Conservation (phyloP, 345 rosid genomes). For the Eucalyptus albens region DNA sequence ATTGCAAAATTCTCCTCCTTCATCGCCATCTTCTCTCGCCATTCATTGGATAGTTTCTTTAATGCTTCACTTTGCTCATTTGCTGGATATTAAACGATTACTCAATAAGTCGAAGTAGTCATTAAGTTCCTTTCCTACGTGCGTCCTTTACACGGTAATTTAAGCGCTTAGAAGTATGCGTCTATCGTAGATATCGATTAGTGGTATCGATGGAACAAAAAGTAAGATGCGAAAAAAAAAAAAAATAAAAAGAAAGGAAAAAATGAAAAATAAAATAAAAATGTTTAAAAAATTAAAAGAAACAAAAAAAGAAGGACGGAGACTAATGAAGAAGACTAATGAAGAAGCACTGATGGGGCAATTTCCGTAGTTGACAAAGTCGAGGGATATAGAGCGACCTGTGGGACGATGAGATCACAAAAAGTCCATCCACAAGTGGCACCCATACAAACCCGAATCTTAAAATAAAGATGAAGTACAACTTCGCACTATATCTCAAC, state of each 20-base stretch:
- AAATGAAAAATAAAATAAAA: too few relatives aligned
- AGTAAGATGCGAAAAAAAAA: neutral
- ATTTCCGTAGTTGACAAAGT: neutral
- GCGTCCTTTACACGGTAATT: neutral
- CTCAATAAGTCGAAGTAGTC: neutral
- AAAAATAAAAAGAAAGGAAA: too few relatives aligned
- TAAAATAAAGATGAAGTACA: neutral
- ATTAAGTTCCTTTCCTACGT: neutral
- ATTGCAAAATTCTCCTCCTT: neutral
- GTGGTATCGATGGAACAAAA: neutral
- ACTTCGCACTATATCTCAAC: neutral
- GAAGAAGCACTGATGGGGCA: neutral
- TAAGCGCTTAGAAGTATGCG: neutral
- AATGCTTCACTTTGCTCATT: neutral
- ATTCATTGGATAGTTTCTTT: neutral
- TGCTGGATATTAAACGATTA: neutral
- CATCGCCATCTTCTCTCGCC: neutral
- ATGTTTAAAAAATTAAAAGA: too few relatives aligned
- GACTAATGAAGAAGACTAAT: neutral
- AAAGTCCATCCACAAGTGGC: neutral
- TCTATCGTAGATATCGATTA: neutral
- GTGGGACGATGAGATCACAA: neutral
- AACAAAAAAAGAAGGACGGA: neutral
- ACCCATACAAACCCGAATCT: neutral
- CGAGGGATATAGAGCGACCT: neutral